These are phyloP conservation scores for Ustilago tritici DNA, from an alignment of 1,284 basidiomycete genomes.

Conservation along the genomic window DNA sequence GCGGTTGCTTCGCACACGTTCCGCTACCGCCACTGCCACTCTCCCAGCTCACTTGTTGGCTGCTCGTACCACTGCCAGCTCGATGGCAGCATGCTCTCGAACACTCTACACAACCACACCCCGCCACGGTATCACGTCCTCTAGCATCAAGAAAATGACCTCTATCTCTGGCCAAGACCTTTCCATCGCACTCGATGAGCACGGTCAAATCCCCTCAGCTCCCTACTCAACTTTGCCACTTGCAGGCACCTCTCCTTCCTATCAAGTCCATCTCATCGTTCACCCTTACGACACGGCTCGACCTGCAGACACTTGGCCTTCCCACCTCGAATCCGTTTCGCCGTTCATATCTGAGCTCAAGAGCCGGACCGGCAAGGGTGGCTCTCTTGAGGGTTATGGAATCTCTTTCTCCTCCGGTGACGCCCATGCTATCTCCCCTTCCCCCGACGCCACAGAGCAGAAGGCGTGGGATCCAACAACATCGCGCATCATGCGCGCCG, in stretches of 20 bases:
- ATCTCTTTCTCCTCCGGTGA: constrained; percentile 55
- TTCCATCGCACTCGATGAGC: constrained; percentile 49
- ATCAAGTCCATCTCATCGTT: constrained; percentile 61
- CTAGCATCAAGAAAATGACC: constrained; percentile 1
- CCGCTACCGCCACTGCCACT: constrained; percentile 6
- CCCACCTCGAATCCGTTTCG: constrained; percentile 55
- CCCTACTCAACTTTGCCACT: constrained; percentile 61
- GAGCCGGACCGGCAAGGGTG: constrained; percentile 51
- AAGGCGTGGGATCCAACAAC: constrained; percentile 58
- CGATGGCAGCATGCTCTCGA: constrained; percentile 1
- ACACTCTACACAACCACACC: constrained; percentile 21
- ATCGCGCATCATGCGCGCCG: constrained; percentile 49
- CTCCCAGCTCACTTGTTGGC: constrained; percentile 13
- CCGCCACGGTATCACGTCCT: constrained; percentile 2
- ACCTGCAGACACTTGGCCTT: constrained; percentile 57
- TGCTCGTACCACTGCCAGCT: background rate
- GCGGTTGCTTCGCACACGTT: constrained; percentile 24
- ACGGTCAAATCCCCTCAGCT: constrained; percentile 52
- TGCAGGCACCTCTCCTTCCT: constrained; percentile 58
- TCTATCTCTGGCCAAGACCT: constrained; percentile 41
- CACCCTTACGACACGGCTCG: constrained; percentile 46
- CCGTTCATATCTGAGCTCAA: constrained; percentile 62
- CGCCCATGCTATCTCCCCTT: background rate
- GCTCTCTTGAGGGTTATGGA: constrained; percentile 58
- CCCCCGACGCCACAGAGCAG: background rate